Percentiles rank a stretch among this genome's conserved stretches.
These are phyloP conservation scores for Naganishia sp. DNA, from an alignment of 1,284 basidiomycete genomes.

Conservation along the genomic window DNA sequence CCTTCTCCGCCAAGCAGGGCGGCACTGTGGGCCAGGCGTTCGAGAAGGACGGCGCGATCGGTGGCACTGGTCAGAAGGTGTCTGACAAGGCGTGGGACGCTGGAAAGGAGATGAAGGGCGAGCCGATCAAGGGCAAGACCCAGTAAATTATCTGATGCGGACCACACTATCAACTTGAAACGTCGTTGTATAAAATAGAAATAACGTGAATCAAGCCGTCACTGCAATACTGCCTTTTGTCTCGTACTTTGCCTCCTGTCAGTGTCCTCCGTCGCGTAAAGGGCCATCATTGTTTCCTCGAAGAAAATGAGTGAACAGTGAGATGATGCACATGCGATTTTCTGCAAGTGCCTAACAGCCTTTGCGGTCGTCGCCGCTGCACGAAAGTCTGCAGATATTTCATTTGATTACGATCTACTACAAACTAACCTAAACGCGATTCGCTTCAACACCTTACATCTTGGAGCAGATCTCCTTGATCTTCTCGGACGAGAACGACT, in stretches of 20 bases:
- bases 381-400: not conserved
- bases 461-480: slow-evolving; percentile 69
- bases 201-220: not conserved
- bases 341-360: too few species aligned
- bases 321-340: too few species aligned
- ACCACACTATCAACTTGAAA: not conserved
- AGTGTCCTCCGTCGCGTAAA: too few species aligned
- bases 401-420: not conserved
- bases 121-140: slow-evolving; percentile 21
- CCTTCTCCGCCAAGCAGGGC: slow-evolving; percentile 32
- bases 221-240: not conserved
- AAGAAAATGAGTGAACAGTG: too few species aligned
- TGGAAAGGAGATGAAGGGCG: slow-evolving; percentile 31
- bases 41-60: slow-evolving; percentile 28
- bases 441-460: slow-evolving; percentile 32
- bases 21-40: slow-evolving; percentile 29
- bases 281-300: too few species aligned
- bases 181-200: slow-evolving; percentile 21
- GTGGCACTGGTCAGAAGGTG: slow-evolving; percentile 28
- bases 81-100: slow-evolving; percentile 31
- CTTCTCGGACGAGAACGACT: slow-evolving; percentile 58
- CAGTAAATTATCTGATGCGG: not conserved
- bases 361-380: too few species aligned
- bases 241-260: too few species aligned
- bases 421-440: not conserved